phyloP scores from a whole-genome alignment of 257 asterid species.

The Solanum peruvianum region DNA sequence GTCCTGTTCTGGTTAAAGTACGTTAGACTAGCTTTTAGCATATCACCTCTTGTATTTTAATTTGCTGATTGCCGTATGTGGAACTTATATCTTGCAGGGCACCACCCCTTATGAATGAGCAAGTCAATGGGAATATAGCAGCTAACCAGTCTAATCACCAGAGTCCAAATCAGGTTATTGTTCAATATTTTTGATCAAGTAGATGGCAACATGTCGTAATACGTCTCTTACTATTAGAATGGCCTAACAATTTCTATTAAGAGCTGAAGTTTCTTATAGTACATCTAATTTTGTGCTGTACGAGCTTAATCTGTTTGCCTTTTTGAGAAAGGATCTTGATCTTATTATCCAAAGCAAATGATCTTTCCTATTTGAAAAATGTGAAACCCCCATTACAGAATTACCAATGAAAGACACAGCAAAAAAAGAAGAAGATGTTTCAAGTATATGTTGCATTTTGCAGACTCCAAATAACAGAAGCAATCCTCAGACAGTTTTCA shows the following conservation, averaged over 20 bases:
- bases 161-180: background rate
- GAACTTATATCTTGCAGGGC: conserved; percentile 6
- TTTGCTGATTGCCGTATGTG: background rate
- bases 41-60: background rate
- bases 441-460: conserved; percentile 3
- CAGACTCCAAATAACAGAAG: conserved; percentile 39
- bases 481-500: conserved; percentile 20
- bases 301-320: background rate
- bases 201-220: background rate
- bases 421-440: background rate
- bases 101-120: conserved; percentile 4
- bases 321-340: background rate
- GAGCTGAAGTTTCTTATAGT: background rate
- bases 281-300: background rate
- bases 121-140: background rate
- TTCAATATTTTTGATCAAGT: background rate
- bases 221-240: background rate
- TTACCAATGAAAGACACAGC: background rate
- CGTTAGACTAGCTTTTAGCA: background rate
- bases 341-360: background rate
- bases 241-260: background rate
- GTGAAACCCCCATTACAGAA: background rate
- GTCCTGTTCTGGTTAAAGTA: background rate
- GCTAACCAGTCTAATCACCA: conserved; percentile 1
- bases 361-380: background rate